Percentiles rank a stretch among this genome's conserved stretches.
Evolutionary conservation across 768 basidiomycete genomes (phyloP).

Genomic region (Guyanaporus albipodus): DNA sequence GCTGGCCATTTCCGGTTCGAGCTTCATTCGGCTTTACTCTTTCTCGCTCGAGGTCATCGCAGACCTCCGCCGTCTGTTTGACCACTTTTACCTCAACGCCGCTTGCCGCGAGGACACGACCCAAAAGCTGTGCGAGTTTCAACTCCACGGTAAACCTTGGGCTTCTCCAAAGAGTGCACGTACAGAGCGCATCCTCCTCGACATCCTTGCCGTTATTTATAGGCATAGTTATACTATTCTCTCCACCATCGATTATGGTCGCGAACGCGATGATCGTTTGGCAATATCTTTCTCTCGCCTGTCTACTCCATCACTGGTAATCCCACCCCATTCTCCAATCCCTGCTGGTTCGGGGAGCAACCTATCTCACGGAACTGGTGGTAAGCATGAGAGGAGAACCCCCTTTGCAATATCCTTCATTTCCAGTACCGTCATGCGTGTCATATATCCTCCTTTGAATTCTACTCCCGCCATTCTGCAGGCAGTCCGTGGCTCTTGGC

Average conservation of each 20-base stretch:
- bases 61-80: slow-evolving; percentile 54
- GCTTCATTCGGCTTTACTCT: slow-evolving; percentile 64
- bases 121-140: slow-evolving; percentile 63
- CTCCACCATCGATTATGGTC: slow-evolving; percentile 72
- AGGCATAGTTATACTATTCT: slow-evolving; percentile 60
- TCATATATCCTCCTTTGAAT: slow-evolving; percentile 71
- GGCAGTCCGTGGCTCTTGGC: slow-evolving; percentile 74
- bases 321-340: slow-evolving; percentile 37
- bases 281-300: slow-evolving; percentile 68
- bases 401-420: slow-evolving; percentile 75
- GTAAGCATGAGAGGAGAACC: slow-evolving; percentile 33
- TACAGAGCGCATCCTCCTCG: slow-evolving; percentile 66
- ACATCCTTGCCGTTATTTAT: slow-evolving; percentile 60
- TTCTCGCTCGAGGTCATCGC: slow-evolving; percentile 53
- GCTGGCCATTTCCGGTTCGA: slow-evolving; percentile 62
- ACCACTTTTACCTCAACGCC: slow-evolving; percentile 40
- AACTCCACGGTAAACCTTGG: slow-evolving; percentile 71
- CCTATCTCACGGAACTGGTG: slow-evolving; percentile 35
- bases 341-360: slow-evolving; percentile 38
- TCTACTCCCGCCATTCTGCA: slow-evolving; percentile 79
- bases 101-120: slow-evolving; percentile 50
- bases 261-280: slow-evolving; percentile 69
- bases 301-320: slow-evolving; percentile 30
- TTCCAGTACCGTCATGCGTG: slow-evolving; percentile 63
- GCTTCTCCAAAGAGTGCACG: slow-evolving; percentile 58